Conservation (phyloP, 2,329 filamentous ascomycete genomes). For the Ceratocystis variospora region DNA sequence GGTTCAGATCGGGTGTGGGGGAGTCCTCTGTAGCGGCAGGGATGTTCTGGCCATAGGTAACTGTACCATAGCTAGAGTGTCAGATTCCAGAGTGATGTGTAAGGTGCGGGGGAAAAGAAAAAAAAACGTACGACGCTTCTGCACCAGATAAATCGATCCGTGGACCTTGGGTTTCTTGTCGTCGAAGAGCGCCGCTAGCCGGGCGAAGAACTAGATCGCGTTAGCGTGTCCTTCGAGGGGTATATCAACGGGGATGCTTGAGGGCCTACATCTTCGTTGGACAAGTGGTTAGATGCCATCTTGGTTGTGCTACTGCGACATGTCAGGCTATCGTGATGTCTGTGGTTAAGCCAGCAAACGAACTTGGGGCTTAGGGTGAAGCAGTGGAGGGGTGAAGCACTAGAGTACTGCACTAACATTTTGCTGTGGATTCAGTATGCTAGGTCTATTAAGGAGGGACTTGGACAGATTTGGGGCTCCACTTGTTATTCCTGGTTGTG, state of each 20-base stretch:
- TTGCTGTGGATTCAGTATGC: not conserved
- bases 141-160: slow-evolving; percentile 59
- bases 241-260: not conserved
- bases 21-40: slow-evolving; percentile 33
- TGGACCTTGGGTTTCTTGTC: slow-evolving; percentile 53
- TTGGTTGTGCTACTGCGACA: not conserved
- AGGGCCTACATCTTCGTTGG: slow-evolving; percentile 45
- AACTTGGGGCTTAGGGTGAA: slow-evolving; percentile 6
- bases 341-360: not conserved
- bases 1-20: slow-evolving; percentile 46
- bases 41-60: slow-evolving; percentile 33
- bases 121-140: slow-evolving; percentile 52
- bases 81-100: not conserved
- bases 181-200: slow-evolving; percentile 45
- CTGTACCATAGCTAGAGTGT: slow-evolving; percentile 24
- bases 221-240: not conserved
- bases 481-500: slow-evolving; percentile 11
- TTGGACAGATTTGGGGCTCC: not conserved
- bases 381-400: not conserved
- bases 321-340: not conserved
- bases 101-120: not conserved
- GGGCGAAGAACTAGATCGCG: slow-evolving; percentile 11
- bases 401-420: not conserved
- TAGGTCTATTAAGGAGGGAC: not conserved
- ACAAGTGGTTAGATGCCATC: slow-evolving; percentile 31